phyloP scores from a whole-genome alignment of 2,329 filamentous ascomycete genomes.

The Fusarium brevicatenulatum region DNA sequence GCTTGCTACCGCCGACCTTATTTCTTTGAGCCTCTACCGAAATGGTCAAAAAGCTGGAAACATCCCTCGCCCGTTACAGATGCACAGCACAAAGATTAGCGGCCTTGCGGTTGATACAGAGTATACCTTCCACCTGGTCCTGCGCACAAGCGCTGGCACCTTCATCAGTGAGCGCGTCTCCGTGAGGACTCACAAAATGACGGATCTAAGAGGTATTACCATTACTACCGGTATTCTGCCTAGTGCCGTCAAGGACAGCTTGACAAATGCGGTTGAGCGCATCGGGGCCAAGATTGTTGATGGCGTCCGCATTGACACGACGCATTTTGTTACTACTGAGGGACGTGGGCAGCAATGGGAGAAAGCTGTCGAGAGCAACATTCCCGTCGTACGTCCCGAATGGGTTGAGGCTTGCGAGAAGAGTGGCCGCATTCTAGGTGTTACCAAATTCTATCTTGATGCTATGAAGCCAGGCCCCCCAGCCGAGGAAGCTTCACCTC shows the following conservation, averaged over 20 bases:
- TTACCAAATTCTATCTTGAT: slow-evolving; percentile 95
- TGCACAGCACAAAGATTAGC: slow-evolving; percentile 95
- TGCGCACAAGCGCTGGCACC: slow-evolving; percentile 90
- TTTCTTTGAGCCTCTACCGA: slow-evolving; percentile 89
- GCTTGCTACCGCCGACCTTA: slow-evolving; percentile 89
- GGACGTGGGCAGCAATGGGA: slow-evolving; percentile 92
- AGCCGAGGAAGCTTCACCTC: slow-evolving; percentile 47
- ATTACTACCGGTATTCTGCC: slow-evolving; percentile 91
- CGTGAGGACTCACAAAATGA: slow-evolving; percentile 98
- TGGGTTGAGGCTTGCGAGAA: slow-evolving; percentile 98
- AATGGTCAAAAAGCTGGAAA: slow-evolving; percentile 97
- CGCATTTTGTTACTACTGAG: slow-evolving; percentile 97
- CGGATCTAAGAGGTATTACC: slow-evolving; percentile 93
- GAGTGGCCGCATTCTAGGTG: slow-evolving; percentile 90
- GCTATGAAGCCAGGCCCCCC: slow-evolving; percentile 66
- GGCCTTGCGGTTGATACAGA: slow-evolving; percentile 96
- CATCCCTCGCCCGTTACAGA: slow-evolving; percentile 86
- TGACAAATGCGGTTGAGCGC: slow-evolving; percentile 80
- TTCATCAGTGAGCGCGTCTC: slow-evolving; percentile 84
- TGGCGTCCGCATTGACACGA: slow-evolving; percentile 93
- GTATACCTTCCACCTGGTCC: slow-evolving; percentile 92
- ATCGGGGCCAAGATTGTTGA: slow-evolving; percentile 95
- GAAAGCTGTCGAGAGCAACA: slow-evolving; percentile 97
- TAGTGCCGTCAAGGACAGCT: slow-evolving; percentile 73
- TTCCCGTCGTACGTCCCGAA: slow-evolving; percentile 94